Evolutionary conservation across 257 asterid species (phyloP), one percentile per base, ranked within the genome.

Genomic region (Forsythia viridissima): DNA sequence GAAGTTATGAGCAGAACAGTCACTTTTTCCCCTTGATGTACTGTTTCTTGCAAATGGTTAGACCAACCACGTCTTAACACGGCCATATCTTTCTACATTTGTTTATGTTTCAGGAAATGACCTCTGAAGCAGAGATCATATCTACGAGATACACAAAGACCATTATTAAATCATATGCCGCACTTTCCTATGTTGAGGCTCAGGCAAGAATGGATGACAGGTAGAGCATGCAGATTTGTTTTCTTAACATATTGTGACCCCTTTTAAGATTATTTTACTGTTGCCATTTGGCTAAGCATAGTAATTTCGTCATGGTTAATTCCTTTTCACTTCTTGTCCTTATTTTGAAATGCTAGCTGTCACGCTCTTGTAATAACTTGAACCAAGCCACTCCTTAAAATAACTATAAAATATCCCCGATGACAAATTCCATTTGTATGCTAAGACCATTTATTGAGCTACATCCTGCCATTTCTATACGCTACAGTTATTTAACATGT

Each of bases 201-300:
- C 99, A 96, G 92, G 98, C 98, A 21, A 90, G 98, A 90, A 96
- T 96, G 99, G 98, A 93, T 86, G 99, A 96, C 69, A 90, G 98
- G 99, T 96, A 84, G 59, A 21, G 70, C 37, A 9, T 63, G 70
- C 16, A 3, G 70, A 63, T 63, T 63, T 63, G 39, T 30, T 63
- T 63, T 63, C 40, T 63, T 9, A 24, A 9, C 38, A 63, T 34
- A 63, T 0, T 30, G 18, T 63, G 39, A 34, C 40, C 10, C 39
- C 18, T 63, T 16, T 63, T 30, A 63, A 63, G 39, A 63, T 21
- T 59, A 59, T 59, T 59, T 59, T 59, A 59, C 13, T 10, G 24
- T 20, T 57, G 67, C 67, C 67, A 59, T 59, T 20, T 36, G 8
- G 4, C 67, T 20, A 59, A 20, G 34, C 67, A 59, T 1, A 20